Conservation (phyloP, 768 basidiomycete genomes). For the Pulveroboletus sp. region DNA sequence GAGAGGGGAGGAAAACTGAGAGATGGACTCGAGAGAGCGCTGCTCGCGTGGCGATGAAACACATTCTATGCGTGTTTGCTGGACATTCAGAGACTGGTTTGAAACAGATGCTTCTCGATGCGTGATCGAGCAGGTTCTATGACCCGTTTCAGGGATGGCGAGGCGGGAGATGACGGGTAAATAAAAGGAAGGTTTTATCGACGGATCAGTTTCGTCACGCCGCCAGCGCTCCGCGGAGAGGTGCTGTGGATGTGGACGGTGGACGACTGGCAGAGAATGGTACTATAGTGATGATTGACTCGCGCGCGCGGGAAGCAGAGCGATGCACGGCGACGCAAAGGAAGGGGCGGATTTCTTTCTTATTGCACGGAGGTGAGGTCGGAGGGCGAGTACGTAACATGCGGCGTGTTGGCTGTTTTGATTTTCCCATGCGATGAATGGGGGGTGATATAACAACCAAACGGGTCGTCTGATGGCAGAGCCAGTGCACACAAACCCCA, state of each 20-base stretch:
- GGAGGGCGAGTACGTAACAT: conserved; percentile 15
- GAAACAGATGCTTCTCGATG: background rate
- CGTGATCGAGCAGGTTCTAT: too few relatives aligned
- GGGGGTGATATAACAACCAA: conserved; percentile 28
- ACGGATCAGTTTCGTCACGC: conserved; percentile 8
- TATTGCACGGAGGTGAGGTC: background rate
- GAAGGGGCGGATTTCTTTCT: background rate
- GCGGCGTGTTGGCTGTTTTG: conserved; percentile 4
- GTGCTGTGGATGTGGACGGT: background rate
- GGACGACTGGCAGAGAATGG: background rate
- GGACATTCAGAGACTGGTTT: background rate
- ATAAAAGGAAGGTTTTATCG: conserved; percentile 7
- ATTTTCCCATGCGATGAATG: conserved; percentile 26
- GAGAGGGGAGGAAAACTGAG: background rate
- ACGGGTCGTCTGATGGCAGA: background rate
- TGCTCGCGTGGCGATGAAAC: background rate
- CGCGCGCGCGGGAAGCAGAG: conserved; percentile 12
- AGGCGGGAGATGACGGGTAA: conserved; percentile 11
- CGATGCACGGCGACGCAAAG: background rate
- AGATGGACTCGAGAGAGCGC: background rate
- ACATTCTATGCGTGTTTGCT: background rate
- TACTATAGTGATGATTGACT: background rate
- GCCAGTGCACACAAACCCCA: conserved; percentile 4
- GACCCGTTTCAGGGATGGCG: conserved; percentile 20
- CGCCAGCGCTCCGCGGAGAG: conserved; percentile 23